Conservation (phyloP, 2,329 filamentous ascomycete genomes). For the Hypoxylon sp. region DNA sequence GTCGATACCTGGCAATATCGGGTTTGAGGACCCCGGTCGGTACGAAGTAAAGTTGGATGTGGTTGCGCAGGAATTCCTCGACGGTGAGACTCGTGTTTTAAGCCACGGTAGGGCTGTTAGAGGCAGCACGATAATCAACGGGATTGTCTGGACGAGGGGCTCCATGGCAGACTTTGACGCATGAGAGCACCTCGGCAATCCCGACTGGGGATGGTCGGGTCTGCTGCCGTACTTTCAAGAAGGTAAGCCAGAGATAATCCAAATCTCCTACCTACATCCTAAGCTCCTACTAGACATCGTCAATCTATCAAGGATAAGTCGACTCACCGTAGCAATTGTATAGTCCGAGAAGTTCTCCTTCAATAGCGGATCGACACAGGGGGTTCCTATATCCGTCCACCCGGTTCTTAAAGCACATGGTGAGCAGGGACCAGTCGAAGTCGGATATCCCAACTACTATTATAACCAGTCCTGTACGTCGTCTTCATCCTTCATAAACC, state of each 20-base stretch:
- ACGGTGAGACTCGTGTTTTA: constrained; percentile 55
- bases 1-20: constrained; percentile 48
- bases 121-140: constrained; percentile 60
- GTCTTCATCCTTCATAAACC: no score
- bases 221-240: constrained; percentile 66
- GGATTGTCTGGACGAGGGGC: constrained; percentile 60
- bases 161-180: constrained; percentile 59
- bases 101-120: constrained; percentile 59
- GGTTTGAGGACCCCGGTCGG: constrained; percentile 44
- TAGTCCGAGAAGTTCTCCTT: constrained; percentile 58
- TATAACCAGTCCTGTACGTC: constrained; percentile 59
- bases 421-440: constrained; percentile 55
- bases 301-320: neutral
- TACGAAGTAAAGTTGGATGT: constrained; percentile 55
- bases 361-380: constrained; percentile 38
- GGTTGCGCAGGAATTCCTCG: constrained; percentile 53
- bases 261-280: neutral
- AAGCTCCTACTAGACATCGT: no score
- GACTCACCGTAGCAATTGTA: constrained; percentile 11
- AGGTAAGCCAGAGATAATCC: constrained; percentile 52
- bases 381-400: constrained; percentile 48
- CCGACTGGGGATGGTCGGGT: constrained; percentile 60
- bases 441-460: constrained; percentile 58
- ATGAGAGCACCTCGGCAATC: constrained; percentile 60
- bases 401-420: constrained; percentile 54